Percentiles rank a stretch among this genome's conserved stretches.
These are phyloP conservation scores for Musa schizocarpa DNA, from an alignment of 176 grass and related monocot species.

Conservation along the genomic window DNA sequence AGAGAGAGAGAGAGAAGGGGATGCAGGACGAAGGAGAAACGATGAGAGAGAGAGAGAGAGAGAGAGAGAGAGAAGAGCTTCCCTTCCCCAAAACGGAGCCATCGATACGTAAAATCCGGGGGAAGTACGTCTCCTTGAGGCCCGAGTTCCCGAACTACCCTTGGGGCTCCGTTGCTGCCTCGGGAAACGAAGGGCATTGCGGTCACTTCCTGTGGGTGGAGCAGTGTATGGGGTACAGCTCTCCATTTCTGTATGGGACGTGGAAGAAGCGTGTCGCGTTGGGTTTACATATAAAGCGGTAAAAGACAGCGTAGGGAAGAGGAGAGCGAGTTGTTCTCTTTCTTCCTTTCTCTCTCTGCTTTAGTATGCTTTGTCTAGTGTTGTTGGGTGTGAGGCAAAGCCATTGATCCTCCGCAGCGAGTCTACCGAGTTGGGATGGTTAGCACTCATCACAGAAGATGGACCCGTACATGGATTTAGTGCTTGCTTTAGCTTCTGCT, in stretches of 20 bases:
- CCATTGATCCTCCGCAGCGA: no score
- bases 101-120: constrained; percentile 15
- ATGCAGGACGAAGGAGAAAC: no score
- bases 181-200: neutral
- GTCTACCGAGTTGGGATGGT: neutral
- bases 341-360: no score
- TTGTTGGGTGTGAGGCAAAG: neutral
- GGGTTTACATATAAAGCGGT: neutral
- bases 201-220: neutral
- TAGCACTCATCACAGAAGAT: neutral
- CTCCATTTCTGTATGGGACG: neutral
- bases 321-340: neutral
- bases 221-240: neutral
- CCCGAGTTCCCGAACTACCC: neutral
- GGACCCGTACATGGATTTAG: neutral
- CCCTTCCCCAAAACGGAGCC: no score
- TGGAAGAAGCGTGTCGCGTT: neutral
- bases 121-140: constrained; percentile 10
- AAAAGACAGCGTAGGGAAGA: neutral
- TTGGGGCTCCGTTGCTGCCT: neutral
- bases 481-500: neutral
- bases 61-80: neutral
- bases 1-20: no score
- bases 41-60: neutral
- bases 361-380: neutral